Percentiles rank a stretch among this genome's conserved stretches.
phyloP scores from a whole-genome alignment of 805 yeast species.

The Nakazawaea pomicola region DNA sequence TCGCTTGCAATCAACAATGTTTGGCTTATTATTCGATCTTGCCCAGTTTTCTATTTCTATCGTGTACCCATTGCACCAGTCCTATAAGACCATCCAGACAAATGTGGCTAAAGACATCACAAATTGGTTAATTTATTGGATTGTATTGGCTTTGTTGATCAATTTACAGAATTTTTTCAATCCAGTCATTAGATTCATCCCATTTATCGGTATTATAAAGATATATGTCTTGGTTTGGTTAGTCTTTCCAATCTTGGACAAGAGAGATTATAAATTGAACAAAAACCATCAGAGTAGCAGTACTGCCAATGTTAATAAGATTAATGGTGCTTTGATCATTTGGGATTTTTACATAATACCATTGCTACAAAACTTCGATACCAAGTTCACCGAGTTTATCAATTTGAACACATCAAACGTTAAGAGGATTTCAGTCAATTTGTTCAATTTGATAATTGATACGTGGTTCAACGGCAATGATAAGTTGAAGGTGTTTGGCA shows the following conservation, averaged over 20 bases:
- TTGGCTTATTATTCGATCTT: slow-evolving; percentile 25
- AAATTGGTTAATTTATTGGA: slow-evolving; percentile 60
- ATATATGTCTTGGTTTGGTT: slow-evolving; percentile 50
- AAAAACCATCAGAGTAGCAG: not conserved
- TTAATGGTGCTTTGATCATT: slow-evolving; percentile 35
- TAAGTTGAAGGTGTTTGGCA: slow-evolving; percentile 9
- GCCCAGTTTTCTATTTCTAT: slow-evolving; percentile 33
- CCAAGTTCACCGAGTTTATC: slow-evolving; percentile 24
- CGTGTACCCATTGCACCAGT: slow-evolving; percentile 33
- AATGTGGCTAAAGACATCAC: slow-evolving; percentile 19
- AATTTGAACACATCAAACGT: slow-evolving; percentile 11
- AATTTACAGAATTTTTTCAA: slow-evolving; percentile 17
- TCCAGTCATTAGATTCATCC: slow-evolving; percentile 40
- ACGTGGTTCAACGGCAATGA: slow-evolving; percentile 6
- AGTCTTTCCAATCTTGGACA: slow-evolving; percentile 25
- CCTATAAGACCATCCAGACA: slow-evolving; percentile 19
- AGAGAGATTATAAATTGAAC: slow-evolving; percentile 12
- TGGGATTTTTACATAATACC: slow-evolving; percentile 35
- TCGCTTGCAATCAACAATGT: too few species aligned
- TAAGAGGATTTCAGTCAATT: slow-evolving; percentile 9
- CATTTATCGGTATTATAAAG: slow-evolving; percentile 46
- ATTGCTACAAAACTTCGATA: slow-evolving; percentile 30
- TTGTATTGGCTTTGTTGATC: slow-evolving; percentile 42
- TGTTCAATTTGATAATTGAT: slow-evolving; percentile 12
- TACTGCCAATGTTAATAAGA: slow-evolving; percentile 2